Evolutionary conservation across 2,329 filamentous ascomycete species (phyloP).

Genomic region (Fusarium incarnatum): DNA sequence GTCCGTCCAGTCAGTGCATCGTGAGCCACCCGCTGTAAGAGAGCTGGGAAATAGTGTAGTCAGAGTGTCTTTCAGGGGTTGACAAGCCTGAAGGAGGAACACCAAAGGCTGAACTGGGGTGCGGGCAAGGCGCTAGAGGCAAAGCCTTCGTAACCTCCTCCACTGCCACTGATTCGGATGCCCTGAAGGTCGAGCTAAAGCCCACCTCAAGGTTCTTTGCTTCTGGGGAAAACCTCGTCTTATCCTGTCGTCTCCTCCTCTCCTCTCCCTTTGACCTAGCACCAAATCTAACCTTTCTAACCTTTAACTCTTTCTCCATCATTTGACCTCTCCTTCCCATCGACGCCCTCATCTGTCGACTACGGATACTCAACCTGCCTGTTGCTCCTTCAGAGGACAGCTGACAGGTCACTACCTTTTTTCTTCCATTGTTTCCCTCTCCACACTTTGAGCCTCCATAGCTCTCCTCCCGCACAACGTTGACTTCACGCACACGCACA

Average conservation of each 20-base stretch:
- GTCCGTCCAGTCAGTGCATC: conserved; percentile 6
- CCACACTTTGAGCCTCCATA: conserved; percentile 48
- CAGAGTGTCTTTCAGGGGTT: conserved; percentile 30
- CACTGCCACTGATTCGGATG: conserved; percentile 22
- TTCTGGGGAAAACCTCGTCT: conserved; percentile 55
- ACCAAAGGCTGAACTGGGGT: conserved; percentile 13
- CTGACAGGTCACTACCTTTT: conserved; percentile 51
- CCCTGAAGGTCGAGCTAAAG: conserved; percentile 34
- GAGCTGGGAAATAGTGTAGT: conserved; percentile 32
- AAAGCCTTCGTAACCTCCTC: conserved; percentile 54
- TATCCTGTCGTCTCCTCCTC: conserved; percentile 50
- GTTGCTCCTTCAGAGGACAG: conserved; percentile 54
- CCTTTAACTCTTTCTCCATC: conserved; percentile 40
- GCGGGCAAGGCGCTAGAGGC: conserved; percentile 49
- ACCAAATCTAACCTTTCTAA: conserved; percentile 34
- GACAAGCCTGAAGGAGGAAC: conserved; percentile 23
- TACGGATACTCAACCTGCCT: conserved; percentile 49
- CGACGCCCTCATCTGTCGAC: conserved; percentile 48
- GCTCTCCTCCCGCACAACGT: conserved; percentile 45
- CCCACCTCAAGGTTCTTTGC: conserved; percentile 44
- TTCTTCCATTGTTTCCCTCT: conserved; percentile 43
- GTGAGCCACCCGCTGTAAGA: conserved; percentile 41
- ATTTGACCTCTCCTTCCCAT: conserved; percentile 46
- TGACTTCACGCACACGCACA: conserved; percentile 32
- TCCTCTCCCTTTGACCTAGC: conserved; percentile 48